Evolutionary conservation across 1,284 basidiomycete species (phyloP), one percentile per base, ranked within the genome.

Genomic region (Cronartium ribicola): DNA sequence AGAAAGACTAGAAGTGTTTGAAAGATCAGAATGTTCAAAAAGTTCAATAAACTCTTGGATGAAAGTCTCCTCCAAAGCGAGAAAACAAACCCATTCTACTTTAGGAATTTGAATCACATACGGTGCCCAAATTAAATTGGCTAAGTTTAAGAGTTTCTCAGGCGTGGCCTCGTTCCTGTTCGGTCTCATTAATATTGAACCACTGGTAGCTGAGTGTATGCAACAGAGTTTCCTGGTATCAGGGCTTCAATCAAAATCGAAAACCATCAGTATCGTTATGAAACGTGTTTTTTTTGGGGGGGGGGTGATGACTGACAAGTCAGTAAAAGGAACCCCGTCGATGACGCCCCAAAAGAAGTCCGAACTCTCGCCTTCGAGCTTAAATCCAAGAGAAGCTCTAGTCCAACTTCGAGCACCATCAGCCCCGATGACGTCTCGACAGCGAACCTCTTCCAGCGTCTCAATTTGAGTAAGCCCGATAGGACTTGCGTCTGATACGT

Each of bases 371-470:
- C 90, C 90, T 76, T 90, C 86, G 88, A 91, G 88, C 2, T 84
- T 79, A 60, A 91, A 88, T 3, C 85, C 85, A n/a, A 90, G 82
- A 1, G 83, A 78, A 76, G 88, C 88, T 40, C 90, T 85, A 5
- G 90, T 88, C 90, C 89, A 92, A 2, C 89, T 90, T 81, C 91
- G 90, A 0, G 90, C 90, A 7, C 79, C 88, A 79, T 89, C 88
- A 37, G 85, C 83, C 0, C 88, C 88, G 55, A 89, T 83, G 3
- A 88, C 85, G 74, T 85, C 89, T n/a, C 72, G 66, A 41, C 72
- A 75, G 4, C 60, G 65, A 55, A 70, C 62, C 55, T 66, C 57
- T 59, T 70, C 70, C 7, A 70, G 40, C 10, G 44, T 17, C 40
- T 72, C 70, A 37, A 67, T 65, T n/a, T 44, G 37, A 7, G 72